phyloP scores from a whole-genome alignment of 2,329 filamentous ascomycete genomes.

The Colletotrichum chrysophilum region DNA sequence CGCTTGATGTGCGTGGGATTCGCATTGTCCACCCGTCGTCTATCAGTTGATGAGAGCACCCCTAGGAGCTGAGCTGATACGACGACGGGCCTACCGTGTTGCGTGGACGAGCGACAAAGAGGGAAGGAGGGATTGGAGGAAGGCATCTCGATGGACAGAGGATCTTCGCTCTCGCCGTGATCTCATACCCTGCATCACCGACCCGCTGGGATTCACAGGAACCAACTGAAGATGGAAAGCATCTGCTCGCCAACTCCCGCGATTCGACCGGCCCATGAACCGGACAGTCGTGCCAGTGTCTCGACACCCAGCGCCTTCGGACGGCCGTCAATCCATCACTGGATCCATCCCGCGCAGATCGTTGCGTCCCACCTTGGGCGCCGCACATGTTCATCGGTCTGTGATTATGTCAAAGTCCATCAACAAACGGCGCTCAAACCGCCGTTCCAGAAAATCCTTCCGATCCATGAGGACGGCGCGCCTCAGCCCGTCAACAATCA shows the following conservation, averaged over 20 bases:
- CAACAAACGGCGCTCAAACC: constrained; percentile 5
- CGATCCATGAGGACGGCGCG: not conserved
- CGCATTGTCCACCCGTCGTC: not conserved
- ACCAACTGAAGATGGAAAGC: not conserved
- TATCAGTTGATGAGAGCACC: not conserved
- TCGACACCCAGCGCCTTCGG: not conserved
- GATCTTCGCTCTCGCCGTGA: not conserved
- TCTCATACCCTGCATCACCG: constrained; percentile 3
- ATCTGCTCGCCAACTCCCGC: not conserved
- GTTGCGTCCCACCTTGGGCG: not conserved
- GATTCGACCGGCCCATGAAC: not conserved
- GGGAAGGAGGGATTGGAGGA: not conserved
- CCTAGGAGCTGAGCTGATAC: not conserved
- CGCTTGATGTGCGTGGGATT: not conserved
- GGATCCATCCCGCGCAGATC: constrained; percentile 9
- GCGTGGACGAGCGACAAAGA: not conserved
- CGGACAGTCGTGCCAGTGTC: not conserved
- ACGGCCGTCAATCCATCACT: constrained; percentile 1
- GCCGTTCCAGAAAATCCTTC: not conserved
- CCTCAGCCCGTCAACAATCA: not conserved
- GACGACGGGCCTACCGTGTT: not conserved
- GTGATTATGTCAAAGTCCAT: not conserved
- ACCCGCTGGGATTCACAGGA: not conserved
- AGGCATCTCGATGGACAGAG: not conserved
- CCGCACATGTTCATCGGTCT: not conserved